phyloP scores from a whole-genome alignment of 1,284 basidiomycete species.

The Neolentinus lepideus region DNA sequence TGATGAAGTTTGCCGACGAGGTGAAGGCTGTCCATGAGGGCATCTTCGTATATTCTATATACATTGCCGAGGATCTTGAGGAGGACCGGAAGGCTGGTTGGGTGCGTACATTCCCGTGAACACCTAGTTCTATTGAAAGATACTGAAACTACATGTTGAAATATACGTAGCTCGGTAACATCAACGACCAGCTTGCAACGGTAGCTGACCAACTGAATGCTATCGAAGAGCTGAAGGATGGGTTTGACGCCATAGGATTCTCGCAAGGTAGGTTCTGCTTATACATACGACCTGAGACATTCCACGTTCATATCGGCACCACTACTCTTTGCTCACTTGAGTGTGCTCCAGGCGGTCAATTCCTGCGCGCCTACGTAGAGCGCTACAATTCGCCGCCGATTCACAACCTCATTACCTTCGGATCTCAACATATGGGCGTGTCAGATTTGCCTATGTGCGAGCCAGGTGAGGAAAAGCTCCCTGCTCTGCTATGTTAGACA shows the following conservation, averaged over 20 bases:
- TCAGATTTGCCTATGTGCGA: slow-evolving; percentile 74
- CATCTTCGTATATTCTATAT: slow-evolving; percentile 82
- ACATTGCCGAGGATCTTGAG: slow-evolving; percentile 58
- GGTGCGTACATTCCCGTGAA: slow-evolving; percentile 37
- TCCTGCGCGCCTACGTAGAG: slow-evolving; percentile 87
- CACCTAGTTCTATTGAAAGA: neutral
- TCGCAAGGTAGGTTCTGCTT: slow-evolving; percentile 60
- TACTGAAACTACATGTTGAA: neutral
- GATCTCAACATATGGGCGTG: slow-evolving; percentile 81
- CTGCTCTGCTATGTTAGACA: neutral
- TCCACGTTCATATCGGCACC: slow-evolving; percentile 9
- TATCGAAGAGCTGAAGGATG: slow-evolving; percentile 63
- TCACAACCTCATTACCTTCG: slow-evolving; percentile 86
- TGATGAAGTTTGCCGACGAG: slow-evolving; percentile 59
- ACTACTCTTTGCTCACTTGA: neutral
- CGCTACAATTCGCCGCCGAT: slow-evolving; percentile 74
- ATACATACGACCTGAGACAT: neutral
- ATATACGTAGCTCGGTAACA: slow-evolving; percentile 65
- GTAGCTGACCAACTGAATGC: slow-evolving; percentile 64
- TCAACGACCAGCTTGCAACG: slow-evolving; percentile 62
- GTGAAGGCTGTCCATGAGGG: slow-evolving; percentile 74
- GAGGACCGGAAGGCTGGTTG: slow-evolving; percentile 77
- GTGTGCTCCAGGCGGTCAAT: slow-evolving; percentile 59
- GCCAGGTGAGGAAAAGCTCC: slow-evolving; percentile 16
- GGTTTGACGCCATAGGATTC: slow-evolving; percentile 91